Evolutionary conservation across 1,139 yeast species (phyloP).

Genomic region (Blastobotrys apis): DNA sequence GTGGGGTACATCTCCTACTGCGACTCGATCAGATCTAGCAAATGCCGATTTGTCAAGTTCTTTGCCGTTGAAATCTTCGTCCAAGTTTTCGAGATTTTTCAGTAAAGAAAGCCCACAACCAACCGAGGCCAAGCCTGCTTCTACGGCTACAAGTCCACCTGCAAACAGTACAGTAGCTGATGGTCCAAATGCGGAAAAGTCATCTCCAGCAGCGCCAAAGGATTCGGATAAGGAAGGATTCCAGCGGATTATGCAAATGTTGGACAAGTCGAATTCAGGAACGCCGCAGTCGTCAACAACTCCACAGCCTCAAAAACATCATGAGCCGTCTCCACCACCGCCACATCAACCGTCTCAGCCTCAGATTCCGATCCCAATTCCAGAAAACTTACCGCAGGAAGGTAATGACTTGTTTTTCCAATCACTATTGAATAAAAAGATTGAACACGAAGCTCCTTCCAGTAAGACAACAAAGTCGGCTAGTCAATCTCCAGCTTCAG

Average conservation of each 20-base stretch:
- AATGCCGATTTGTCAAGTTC: background rate
- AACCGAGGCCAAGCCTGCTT: background rate
- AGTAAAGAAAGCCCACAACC: conserved; percentile 5
- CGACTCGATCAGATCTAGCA: conserved; percentile 5
- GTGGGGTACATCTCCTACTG: conserved; percentile 23
- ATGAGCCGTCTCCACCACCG: background rate
- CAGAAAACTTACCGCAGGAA: conserved; percentile 3
- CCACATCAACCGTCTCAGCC: conserved; percentile 10
- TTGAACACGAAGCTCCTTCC: too few species aligned
- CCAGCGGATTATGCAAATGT: conserved; percentile 34
- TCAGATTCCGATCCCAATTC: conserved; percentile 8
- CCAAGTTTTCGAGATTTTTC: conserved; percentile 29
- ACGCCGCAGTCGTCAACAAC: background rate
- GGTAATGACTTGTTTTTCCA: conserved; percentile 31
- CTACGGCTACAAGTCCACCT: conserved; percentile 6
- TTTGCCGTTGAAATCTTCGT: conserved; percentile 15
- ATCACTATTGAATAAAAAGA: conserved; percentile 28
- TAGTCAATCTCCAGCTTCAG: conserved; percentile 1
- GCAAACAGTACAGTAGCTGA: conserved; percentile 5
- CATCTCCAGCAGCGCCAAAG: conserved; percentile 1
- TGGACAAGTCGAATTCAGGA: conserved; percentile 19
- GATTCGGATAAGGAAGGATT: conserved; percentile 34
- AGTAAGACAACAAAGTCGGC: background rate
- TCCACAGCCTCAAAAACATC: background rate
- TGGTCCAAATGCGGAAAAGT: conserved; percentile 1